These are phyloP conservation scores for Neurospora sp. DNA, from an alignment of 495 filamentous ascomycete species.

Conservation along the genomic window DNA sequence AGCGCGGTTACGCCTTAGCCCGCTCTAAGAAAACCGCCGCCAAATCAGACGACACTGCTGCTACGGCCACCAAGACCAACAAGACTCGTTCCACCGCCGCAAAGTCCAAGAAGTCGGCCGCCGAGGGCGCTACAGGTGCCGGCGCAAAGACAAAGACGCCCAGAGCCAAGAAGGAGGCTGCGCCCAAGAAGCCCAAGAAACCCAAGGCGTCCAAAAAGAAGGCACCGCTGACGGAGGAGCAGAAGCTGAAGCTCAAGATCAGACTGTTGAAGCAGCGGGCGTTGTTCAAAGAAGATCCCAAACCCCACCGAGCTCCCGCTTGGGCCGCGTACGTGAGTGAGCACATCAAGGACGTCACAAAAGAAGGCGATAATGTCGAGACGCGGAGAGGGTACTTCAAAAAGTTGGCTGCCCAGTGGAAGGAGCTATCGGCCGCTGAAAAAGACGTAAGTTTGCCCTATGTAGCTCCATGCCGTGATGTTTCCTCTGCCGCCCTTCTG, in stretches of 20 bases:
- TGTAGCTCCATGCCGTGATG: neutral
- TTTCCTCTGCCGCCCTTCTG: neutral
- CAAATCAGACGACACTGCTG: neutral
- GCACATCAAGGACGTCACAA: neutral
- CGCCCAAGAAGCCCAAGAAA: slow-evolving; percentile 8
- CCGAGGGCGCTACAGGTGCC: slow-evolving; percentile 6
- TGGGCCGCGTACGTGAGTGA: slow-evolving; percentile 17
- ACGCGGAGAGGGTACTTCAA: neutral
- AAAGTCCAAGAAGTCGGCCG: slow-evolving; percentile 4
- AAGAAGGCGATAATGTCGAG: neutral
- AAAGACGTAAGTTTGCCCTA: slow-evolving; percentile 17
- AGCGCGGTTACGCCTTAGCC: slow-evolving; percentile 2
- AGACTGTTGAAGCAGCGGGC: slow-evolving; percentile 14
- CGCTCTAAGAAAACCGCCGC: neutral
- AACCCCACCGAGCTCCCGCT: neutral
- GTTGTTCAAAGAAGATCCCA: slow-evolving; percentile 20
- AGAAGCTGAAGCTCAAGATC: slow-evolving; percentile 7
- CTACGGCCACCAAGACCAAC: slow-evolving; percentile 9
- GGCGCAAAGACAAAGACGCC: slow-evolving; percentile 5
- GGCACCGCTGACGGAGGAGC: neutral
- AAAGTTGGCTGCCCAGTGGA: slow-evolving; percentile 10
- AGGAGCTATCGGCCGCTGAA: slow-evolving; percentile 17
- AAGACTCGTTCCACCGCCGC: slow-evolving; percentile 9
- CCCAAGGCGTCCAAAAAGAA: slow-evolving; percentile 11
- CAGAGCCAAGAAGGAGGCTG: slow-evolving; percentile 1